Evolutionary conservation across 371 early-diverging fungal genomes (phyloP), one percentile per base, ranked within the genome.

Genomic region (Rhizopus delemar): DNA sequence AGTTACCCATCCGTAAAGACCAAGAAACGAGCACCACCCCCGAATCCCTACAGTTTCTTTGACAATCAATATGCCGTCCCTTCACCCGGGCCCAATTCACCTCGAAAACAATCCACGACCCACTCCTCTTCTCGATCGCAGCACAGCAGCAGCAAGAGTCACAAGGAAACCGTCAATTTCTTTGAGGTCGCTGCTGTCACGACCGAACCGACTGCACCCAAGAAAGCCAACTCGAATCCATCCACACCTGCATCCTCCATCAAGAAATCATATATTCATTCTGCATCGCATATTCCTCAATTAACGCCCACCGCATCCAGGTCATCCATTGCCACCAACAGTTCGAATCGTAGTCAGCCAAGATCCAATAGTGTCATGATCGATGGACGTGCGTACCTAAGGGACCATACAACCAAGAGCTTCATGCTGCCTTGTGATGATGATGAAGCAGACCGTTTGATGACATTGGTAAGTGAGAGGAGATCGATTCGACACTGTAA

Each of bases 361-460:
- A 41, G 29, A n/a, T 35, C 39, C 15, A 41, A 61, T 4, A 51
- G 53, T 41, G 12, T 51, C 2, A 15, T 46, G 13, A 34, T 65
- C 3, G 32, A 62, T 28, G 41, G 53, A 29, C 62, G 59, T 48
- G 29, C 13, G 12, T 62, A 59, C 32, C 56, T 55, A 52, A 62
- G 59, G 35, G 56, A 56, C 3, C 52, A 51, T 48, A 41, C 56
- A n/a, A 38, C 51, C 28, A 54, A 54, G 29, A 46, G 51, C 7
- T 69, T 64, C 34, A 57, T 60, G 35, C 34, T 70, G 11, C 74
- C 78, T 41, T 65, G 63, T 45, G 74, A 77, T 51, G 75, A 72
- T 35, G 75, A 74, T 33, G 78, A 77, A 53, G 64, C 69, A 15
- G 78, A 77, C 52, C 59, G 78, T 22, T 54, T 77, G 41, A 69